These are phyloP conservation scores for Pleomassaria siparia DNA, from an alignment of 2,329 filamentous ascomycete genomes.

Conservation along the genomic window DNA sequence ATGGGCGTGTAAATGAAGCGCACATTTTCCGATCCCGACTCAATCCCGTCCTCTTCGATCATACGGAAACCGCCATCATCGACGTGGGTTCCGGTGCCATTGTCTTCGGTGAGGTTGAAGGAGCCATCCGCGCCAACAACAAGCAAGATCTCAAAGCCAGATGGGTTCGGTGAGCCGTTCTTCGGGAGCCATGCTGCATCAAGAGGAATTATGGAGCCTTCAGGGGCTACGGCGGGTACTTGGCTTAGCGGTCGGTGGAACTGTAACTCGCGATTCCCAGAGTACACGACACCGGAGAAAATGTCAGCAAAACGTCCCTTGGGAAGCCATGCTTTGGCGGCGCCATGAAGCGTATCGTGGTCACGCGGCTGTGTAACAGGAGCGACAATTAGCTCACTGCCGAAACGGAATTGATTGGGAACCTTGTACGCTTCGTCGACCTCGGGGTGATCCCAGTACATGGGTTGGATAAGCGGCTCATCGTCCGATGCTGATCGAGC, in stretches of 20 bases:
- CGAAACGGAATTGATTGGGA: constrained; percentile 63
- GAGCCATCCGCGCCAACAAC: constrained; percentile 49
- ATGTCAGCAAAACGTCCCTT: constrained; percentile 58
- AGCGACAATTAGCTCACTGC: constrained; percentile 57
- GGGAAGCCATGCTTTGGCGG: constrained; percentile 60
- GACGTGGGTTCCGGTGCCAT: constrained; percentile 36
- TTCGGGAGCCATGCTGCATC: constrained; percentile 47
- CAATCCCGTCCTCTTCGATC: constrained; percentile 45
- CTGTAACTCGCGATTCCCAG: constrained; percentile 56
- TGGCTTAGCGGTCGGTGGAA: constrained; percentile 54
- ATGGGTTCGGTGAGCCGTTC: constrained; percentile 54
- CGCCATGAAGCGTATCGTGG: constrained; percentile 49
- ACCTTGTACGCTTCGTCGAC: constrained; percentile 57
- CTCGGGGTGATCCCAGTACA: constrained; percentile 63
- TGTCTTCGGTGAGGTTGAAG: constrained; percentile 55
- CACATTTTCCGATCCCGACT: constrained; percentile 30
- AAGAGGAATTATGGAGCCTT: constrained; percentile 62
- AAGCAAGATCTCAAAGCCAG: constrained; percentile 52
- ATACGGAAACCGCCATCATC: constrained; percentile 41
- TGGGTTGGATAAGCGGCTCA: constrained; percentile 59
- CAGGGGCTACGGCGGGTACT: constrained; percentile 56
- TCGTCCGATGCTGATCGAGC: constrained; percentile 47
- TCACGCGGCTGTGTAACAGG: constrained; percentile 59
- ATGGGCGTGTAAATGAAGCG: constrained; percentile 38
- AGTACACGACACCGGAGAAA: constrained; percentile 60